These are phyloP conservation scores for Lyophyllum shimeji DNA, from an alignment of 768 basidiomycete genomes.

Conservation along the genomic window DNA sequence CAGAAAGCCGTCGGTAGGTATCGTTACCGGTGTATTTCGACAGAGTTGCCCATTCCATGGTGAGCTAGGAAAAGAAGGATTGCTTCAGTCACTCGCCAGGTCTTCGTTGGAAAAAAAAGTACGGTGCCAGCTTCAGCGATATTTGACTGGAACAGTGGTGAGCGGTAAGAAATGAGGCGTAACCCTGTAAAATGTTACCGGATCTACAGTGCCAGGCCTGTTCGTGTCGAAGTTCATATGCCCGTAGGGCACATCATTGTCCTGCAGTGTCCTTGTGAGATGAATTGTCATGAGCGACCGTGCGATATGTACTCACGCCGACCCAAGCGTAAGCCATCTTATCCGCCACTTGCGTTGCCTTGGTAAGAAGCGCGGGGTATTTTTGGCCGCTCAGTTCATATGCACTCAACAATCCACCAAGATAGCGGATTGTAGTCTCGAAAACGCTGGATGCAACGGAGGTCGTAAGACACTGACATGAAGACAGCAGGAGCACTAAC, in stretches of 20 bases:
- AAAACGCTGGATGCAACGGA: conserved; percentile 48
- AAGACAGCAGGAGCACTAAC: neutral
- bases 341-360: conserved; percentile 63
- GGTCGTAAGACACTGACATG: neutral
- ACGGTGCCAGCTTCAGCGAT: conserved; percentile 59
- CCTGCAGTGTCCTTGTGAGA: conserved; percentile 20
- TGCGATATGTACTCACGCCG: conserved; percentile 36
- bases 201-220: neutral
- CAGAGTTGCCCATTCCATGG: conserved; percentile 57
- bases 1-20: conserved; percentile 55
- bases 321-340: conserved; percentile 64
- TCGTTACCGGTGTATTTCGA: conserved; percentile 59
- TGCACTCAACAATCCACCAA: conserved; percentile 66
- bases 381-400: conserved; percentile 64
- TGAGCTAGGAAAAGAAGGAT: conserved; percentile 39
- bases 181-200: neutral
- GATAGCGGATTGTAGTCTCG: conserved; percentile 74
- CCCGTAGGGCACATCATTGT: conserved; percentile 41
- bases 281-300: neutral
- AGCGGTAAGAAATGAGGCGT: neutral
- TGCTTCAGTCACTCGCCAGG: neutral
- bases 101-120: conserved; percentile 3
- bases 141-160: conserved; percentile 33
- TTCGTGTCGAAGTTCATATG: conserved; percentile 44
- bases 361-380: conserved; percentile 50